Conservation (phyloP, 2,329 filamentous ascomycete genomes). For the Nannizzia gypsea region DNA sequence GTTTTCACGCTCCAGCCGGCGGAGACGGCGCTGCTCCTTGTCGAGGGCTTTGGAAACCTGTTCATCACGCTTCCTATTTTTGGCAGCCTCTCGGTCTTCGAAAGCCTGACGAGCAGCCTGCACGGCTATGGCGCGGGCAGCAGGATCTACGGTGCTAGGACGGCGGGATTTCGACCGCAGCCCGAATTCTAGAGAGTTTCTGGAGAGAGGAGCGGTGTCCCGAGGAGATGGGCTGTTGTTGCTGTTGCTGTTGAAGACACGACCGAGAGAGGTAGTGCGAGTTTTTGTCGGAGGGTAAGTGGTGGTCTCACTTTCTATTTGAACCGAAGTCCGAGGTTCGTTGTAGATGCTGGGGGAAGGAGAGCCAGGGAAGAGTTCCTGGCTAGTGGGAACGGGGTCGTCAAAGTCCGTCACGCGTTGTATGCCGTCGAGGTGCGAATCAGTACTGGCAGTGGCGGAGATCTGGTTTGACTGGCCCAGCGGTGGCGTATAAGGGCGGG, state of each 20-base stretch:
- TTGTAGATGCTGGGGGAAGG: conserved; percentile 13
- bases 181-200: conserved; percentile 46
- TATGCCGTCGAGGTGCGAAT: conserved; percentile 14
- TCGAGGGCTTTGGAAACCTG: conserved; percentile 39
- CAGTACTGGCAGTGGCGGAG: conserved; percentile 38
- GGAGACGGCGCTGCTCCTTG: conserved; percentile 32
- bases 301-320: conserved; percentile 30
- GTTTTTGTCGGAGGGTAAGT: conserved; percentile 36
- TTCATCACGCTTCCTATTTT: conserved; percentile 43
- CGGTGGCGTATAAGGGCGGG: conserved; percentile 43
- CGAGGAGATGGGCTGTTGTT: conserved; percentile 35
- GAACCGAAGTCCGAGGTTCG: conserved; percentile 25
- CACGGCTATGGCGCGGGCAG: conserved; percentile 44
- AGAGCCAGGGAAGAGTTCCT: conserved; percentile 28
- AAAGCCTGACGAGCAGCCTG: conserved; percentile 46
- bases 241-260: conserved; percentile 36
- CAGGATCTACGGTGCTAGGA: conserved; percentile 36
- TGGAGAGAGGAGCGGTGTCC: conserved; percentile 41
- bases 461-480: conserved; percentile 39
- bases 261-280: conserved; percentile 34
- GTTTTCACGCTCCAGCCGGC: conserved; percentile 24
- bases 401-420: conserved; percentile 3
- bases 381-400: conserved; percentile 10
- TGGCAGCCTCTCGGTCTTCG: conserved; percentile 47
- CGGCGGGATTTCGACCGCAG: conserved; percentile 40